phyloP scores from a whole-genome alignment of 129 eudicot species.

The Cynara cardunculus region DNA sequence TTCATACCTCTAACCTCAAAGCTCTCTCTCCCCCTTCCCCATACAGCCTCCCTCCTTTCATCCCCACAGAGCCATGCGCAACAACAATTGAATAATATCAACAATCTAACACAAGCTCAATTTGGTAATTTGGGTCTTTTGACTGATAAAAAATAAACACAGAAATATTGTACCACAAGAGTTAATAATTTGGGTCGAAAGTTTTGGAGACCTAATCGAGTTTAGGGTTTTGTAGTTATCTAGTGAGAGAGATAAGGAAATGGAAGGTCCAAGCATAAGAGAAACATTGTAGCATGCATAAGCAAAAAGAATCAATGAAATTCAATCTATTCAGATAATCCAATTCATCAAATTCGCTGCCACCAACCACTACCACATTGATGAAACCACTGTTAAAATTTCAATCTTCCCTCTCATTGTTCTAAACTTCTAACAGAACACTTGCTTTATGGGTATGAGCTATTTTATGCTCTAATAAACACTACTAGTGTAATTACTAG shows the following conservation, averaged over 20 bases:
- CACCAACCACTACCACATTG: not conserved
- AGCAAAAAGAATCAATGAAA: not conserved
- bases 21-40: not conserved
- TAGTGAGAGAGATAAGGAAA: too few relatives aligned
- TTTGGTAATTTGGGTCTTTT: too few relatives aligned
- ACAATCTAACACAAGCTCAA: too few relatives aligned
- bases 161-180: not conserved
- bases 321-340: not conserved
- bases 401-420: not conserved
- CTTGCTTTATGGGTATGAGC: not conserved
- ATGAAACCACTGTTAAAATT: not conserved
- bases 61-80: not conserved
- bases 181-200: too few relatives aligned
- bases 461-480: not conserved
- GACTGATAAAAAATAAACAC: not conserved
- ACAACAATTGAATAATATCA: too few relatives aligned
- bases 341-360: not conserved
- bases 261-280: not conserved
- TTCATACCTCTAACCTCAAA: not conserved
- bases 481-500: not conserved
- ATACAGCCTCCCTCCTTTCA: not conserved
- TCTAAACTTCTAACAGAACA: not conserved
- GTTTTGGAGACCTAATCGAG: too few relatives aligned
- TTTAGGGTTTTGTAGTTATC: too few relatives aligned
- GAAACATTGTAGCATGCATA: slow-evolving; percentile 13